Evolutionary conservation across 129 eudicot genomes (phyloP), one percentile per base, ranked within the genome.

Genomic region (Centaurea solstitialis): DNA sequence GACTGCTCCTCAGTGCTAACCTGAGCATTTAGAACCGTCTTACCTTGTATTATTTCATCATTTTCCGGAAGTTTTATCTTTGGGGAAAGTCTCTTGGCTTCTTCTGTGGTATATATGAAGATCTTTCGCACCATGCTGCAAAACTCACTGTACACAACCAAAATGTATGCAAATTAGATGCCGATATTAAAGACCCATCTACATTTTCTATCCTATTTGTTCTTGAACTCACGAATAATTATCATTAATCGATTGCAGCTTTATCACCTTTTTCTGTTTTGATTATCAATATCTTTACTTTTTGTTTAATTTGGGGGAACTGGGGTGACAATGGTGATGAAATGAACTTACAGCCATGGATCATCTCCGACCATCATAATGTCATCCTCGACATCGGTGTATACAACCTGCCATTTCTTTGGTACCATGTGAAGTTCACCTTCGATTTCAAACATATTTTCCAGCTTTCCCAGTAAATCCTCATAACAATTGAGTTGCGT

Each of bases 321-420:
- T 35, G 30, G 28, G 24, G 68, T 28, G 28, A 73, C 1, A 26
- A 64, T 9, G 26, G 73, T 64, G 50, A 65, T 33, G 79, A 76
- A 17, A 70, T 73, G 79, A 85, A 88, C 89, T 91, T 84, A 94
- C 98, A 84, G 90, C 98, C 98, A 94, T 62, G 98, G 98, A 87
- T 94, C 98, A 76, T 94, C 98, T 18, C 98, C 98, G 57, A 94
- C 98, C 96, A 94, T 90, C 98, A 94, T 94, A 87, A 90, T 87
- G 88, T 92, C 98, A 83, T 90, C 97, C 85, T 94, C 98, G 2
- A 77, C 90, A 76, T 94, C 98, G 6, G 98, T 92, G 86, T 92
- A 94, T 57, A 94, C 96, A 79, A 94, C 98, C 75, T 92, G 87
- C 98, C 98, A 94, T 85, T 88, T 92, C 82, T 90, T 92, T 68